Evolutionary conservation across 1,139 yeast genomes (phyloP), one percentile per base, ranked within the genome.

Genomic region (Protomyces inouyei): DNA sequence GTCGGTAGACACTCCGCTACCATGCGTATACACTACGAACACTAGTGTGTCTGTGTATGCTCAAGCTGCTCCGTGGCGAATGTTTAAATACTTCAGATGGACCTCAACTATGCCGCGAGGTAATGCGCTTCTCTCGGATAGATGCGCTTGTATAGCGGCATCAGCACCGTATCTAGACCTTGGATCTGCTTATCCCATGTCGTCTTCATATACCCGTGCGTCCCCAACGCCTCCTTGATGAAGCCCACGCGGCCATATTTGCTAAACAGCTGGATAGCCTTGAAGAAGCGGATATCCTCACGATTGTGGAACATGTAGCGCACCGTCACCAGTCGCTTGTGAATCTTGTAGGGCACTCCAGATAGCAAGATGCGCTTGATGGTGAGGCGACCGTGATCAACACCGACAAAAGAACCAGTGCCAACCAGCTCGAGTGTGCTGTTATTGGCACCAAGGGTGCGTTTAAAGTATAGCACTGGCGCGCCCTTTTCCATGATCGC

Each of bases 181-280:
- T 89, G 84, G 71, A 95, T 80, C 72, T 86, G 88, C 65, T 95
- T 95, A 74, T 95, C 98, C 73, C 95, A 95, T 23, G 89, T 88
- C 25, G 97, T 97, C 78, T 95, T 95, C 82, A 87, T 92, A 78
- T 93, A 90, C 69, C 99, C 99, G 76, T 95, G 98, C 2, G 98
- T 95, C 77, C 99, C 99, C 77, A 95, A 82, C 74, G 92, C 84
- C 75, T 93, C 98, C 76, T 90, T 92, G 75, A 95, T 71, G 52
- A 64, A 69, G 65, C 99, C 99, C 51, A 91, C 81, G 75, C 97
- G 85, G 61, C 98, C 98, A 71, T 86, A 82, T 74, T 89, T 90
- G 56, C 98, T 92, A 76, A 90, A 93, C 69, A 95, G 79, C 51
- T 98, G 98, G 70, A 95, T 87, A 3, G 95, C 87, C 78, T 89